phyloP scores from a whole-genome alignment of 23 red algal species.

The Gracilaria gracilis region DNA sequence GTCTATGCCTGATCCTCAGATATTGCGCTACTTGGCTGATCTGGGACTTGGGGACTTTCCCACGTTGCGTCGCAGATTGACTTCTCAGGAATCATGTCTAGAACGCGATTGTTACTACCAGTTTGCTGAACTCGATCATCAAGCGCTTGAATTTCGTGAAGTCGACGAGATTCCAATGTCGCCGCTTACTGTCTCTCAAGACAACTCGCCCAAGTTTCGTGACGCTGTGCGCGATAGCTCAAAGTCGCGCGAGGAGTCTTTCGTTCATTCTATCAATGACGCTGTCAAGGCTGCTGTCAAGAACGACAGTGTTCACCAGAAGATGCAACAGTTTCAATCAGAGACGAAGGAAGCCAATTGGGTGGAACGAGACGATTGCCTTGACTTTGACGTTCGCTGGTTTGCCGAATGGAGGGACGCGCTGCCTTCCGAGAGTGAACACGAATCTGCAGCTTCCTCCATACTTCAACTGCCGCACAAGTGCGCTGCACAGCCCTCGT shows the following conservation, averaged over 20 bases:
- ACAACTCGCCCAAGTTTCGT: slow-evolving; percentile 6
- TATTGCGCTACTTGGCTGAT: slow-evolving; percentile 43
- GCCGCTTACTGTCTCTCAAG: slow-evolving; percentile 15
- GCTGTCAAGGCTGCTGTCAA: not conserved
- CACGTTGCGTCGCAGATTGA: slow-evolving; percentile 42
- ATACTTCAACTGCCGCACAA: not conserved
- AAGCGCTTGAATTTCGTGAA: not conserved
- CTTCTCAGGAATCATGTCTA: not conserved
- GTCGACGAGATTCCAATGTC: not conserved
- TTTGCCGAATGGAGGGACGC: not conserved
- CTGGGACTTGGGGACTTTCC: slow-evolving; percentile 50
- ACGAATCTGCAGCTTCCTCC: not conserved
- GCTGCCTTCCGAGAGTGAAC: slow-evolving; percentile 14
- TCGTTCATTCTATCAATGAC: not conserved
- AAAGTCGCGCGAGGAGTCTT: not conserved
- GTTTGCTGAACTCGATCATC: not conserved
- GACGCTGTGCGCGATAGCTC: not conserved
- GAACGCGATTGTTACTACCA: slow-evolving; percentile 50
- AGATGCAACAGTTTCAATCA: not conserved
- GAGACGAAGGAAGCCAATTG: not conserved
- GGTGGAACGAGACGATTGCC: not conserved
- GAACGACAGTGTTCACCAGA: not conserved
- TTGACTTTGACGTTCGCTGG: slow-evolving; percentile 1
- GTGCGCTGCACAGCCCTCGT: not conserved
- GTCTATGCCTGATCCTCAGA: not conserved